A percentile compares a stretch with the other conserved stretches of the same genome.
phyloP scores from a whole-genome alignment of 169 alveolate genomes.

The Cryptosporidium felis region DNA sequence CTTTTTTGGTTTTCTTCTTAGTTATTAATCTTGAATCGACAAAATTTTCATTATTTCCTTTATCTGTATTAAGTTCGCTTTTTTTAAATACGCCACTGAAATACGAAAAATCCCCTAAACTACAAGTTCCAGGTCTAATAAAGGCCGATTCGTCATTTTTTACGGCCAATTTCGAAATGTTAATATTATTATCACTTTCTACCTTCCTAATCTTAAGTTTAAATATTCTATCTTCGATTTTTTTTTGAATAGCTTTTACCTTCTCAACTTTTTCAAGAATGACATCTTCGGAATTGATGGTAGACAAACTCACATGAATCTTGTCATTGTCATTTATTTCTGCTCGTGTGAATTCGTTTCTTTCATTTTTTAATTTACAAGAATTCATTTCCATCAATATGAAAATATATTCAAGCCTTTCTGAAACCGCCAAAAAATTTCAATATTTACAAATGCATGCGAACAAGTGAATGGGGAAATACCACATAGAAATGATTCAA shows the following conservation, averaged over 20 bases:
- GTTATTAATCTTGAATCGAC: slow-evolving; percentile 22
- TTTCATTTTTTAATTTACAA: neutral
- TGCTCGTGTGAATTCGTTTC: neutral
- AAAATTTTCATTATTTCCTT: neutral
- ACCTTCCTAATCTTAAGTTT: neutral
- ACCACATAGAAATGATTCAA: neutral
- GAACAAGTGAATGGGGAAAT: slow-evolving; percentile 49
- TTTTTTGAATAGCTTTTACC: neutral
- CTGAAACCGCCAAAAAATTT: too few relatives aligned
- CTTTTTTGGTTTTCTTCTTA: slow-evolving; percentile 43
- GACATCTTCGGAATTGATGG: neutral
- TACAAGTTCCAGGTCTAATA: neutral
- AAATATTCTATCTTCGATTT: neutral
- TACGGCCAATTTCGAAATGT: neutral
- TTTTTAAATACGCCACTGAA: neutral
- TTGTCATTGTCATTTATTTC: slow-evolving; percentile 20
- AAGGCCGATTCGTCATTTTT: neutral
- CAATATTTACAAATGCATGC: slow-evolving; percentile 48
- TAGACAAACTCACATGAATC: slow-evolving; percentile 50
- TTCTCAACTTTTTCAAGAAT: slow-evolving; percentile 11
- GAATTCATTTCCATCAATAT: neutral
- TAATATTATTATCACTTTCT: neutral
- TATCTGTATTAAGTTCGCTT: neutral
- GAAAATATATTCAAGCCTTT: too few relatives aligned
- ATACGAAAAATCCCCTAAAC: neutral